These are phyloP conservation scores for Nidularia sp. DNA, from an alignment of 768 basidiomycete genomes.

Conservation along the genomic window DNA sequence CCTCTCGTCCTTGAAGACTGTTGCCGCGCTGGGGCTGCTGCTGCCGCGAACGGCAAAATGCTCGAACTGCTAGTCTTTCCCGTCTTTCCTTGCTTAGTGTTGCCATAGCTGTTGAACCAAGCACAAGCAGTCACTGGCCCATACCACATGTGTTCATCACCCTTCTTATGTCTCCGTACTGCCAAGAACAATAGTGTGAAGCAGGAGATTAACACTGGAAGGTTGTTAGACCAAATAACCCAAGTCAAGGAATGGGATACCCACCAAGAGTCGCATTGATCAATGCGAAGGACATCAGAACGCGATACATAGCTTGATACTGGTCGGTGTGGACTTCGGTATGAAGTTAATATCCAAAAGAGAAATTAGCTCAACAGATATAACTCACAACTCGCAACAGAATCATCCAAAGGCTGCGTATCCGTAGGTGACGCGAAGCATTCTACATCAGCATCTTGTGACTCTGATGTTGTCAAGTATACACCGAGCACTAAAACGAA, in stretches of 20 bases:
- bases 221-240: conserved; percentile 5
- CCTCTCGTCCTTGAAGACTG: not conserved
- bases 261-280: conserved; percentile 71
- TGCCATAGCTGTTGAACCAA: conserved; percentile 61
- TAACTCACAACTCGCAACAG: conserved; percentile 61
- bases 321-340: conserved; percentile 74
- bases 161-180: conserved; percentile 34
- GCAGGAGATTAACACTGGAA: conserved; percentile 31
- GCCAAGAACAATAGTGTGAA: conserved; percentile 36
- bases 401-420: conserved; percentile 47
- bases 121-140: conserved; percentile 66
- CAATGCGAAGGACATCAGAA: conserved; percentile 75
- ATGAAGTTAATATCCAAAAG: conserved; percentile 6
- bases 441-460: conserved; percentile 77
- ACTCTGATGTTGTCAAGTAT: conserved; percentile 70
- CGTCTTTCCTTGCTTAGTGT: conserved; percentile 24
- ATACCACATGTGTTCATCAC: conserved; percentile 61
- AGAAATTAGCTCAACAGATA: not conserved
- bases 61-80: conserved; percentile 32
- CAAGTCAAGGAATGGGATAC: conserved; percentile 16
- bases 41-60: conserved; percentile 29
- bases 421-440: conserved; percentile 61
- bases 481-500: conserved; percentile 61
- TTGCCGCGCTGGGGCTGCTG: not conserved
- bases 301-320: conserved; percentile 86